Evolutionary conservation across 768 basidiomycete species (phyloP).

Genomic region (Tylopilus balloui): DNA sequence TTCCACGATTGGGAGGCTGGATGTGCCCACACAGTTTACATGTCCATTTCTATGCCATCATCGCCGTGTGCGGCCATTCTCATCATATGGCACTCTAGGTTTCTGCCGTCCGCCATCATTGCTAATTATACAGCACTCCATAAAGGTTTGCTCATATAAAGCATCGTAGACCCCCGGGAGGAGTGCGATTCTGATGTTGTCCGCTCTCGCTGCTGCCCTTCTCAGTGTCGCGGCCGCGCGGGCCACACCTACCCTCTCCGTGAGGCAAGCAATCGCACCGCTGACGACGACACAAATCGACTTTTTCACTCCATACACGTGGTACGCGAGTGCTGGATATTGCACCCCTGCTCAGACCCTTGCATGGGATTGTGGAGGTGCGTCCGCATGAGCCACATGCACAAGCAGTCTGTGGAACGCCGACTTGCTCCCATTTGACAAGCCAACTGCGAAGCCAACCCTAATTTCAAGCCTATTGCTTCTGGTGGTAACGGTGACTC

Average conservation of each 20-base stretch:
- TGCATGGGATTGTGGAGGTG: slow-evolving; percentile 55
- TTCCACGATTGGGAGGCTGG: not conserved
- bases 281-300: slow-evolving; percentile 40
- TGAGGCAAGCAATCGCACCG: slow-evolving; percentile 38
- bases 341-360: slow-evolving; percentile 41
- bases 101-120: not conserved
- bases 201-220: slow-evolving; percentile 13
- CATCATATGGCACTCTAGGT: slow-evolving; percentile 5
- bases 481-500: slow-evolving; percentile 43
- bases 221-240: slow-evolving; percentile 11
- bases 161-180: not conserved
- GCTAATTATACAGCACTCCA: slow-evolving; percentile 4
- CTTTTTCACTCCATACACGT: slow-evolving; percentile 44
- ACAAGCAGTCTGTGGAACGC: not conserved
- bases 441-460: slow-evolving; percentile 47
- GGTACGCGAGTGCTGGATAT: slow-evolving; percentile 49
- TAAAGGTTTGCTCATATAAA: slow-evolving; percentile 1
- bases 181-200: slow-evolving; percentile 11
- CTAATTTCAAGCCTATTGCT: slow-evolving; percentile 44
- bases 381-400: slow-evolving; percentile 11
- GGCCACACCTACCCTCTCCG: slow-evolving; percentile 25
- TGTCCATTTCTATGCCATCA: not conserved
- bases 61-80: slow-evolving; percentile 1
- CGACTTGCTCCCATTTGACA: not conserved
- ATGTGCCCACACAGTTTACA: not conserved